phyloP scores from a whole-genome alignment of 805 yeast genomes.

The Yarrowia hollandica region DNA sequence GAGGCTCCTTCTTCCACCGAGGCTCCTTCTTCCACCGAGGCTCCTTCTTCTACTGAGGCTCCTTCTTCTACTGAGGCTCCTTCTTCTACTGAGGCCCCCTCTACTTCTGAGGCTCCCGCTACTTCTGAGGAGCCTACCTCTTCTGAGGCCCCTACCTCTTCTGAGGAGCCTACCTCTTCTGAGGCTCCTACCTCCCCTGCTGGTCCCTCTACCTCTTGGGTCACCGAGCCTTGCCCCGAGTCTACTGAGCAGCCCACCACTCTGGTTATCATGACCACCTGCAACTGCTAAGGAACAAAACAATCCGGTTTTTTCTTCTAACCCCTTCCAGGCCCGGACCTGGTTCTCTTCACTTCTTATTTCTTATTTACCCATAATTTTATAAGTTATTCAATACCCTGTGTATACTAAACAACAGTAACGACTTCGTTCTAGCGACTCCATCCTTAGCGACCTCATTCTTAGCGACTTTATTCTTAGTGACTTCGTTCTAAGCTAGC shows the following conservation, averaged over 20 bases:
- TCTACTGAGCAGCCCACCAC: no score
- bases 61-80: background rate
- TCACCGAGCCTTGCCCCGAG: background rate
- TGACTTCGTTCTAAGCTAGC: no score
- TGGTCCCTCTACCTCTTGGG: background rate
- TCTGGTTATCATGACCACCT: constrained; percentile 11
- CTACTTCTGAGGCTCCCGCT: background rate
- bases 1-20: background rate
- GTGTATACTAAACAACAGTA: no score
- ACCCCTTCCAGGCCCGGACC: background rate
- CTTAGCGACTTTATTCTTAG: no score
- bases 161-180: background rate
- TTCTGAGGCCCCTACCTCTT: background rate
- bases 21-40: background rate
- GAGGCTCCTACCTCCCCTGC: background rate
- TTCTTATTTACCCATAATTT: no score
- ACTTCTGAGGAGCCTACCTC: background rate
- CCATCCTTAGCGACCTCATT: no score
- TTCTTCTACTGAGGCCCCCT: background rate
- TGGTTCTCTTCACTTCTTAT: constrained; percentile 4
- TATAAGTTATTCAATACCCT: no score
- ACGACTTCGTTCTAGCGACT: no score
- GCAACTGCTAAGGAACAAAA: constrained; percentile 13
- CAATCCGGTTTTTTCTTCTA: no score
- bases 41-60: background rate